A percentile compares a stretch with the other conserved stretches of the same genome.
Conservation (phyloP, 1,139 yeast genomes). For the Kluyveromyces sp. region DNA sequence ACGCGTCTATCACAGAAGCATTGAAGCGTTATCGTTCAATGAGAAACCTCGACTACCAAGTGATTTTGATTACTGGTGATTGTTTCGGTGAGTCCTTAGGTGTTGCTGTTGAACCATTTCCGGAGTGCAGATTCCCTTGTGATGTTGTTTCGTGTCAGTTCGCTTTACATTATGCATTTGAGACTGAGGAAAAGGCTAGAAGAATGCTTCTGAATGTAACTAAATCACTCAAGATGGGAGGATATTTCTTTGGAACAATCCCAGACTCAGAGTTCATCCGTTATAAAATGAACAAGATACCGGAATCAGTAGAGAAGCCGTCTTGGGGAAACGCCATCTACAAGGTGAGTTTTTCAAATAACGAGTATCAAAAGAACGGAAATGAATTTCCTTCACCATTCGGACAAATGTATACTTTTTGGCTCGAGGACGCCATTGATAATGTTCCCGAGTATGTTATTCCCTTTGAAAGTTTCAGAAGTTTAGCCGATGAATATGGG, state of each 20-base stretch:
- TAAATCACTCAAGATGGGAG: slow-evolving; percentile 69
- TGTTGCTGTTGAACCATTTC: slow-evolving; percentile 60
- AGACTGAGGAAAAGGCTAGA: slow-evolving; percentile 72
- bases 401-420: slow-evolving; percentile 80
- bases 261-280: slow-evolving; percentile 85
- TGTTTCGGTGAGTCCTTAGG: slow-evolving; percentile 70
- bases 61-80: slow-evolving; percentile 84
- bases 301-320: slow-evolving; percentile 43
- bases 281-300: slow-evolving; percentile 48
- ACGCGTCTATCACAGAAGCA: slow-evolving; percentile 81
- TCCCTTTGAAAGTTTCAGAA: slow-evolving; percentile 82
- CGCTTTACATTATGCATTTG: slow-evolving; percentile 91
- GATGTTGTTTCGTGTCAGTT: slow-evolving; percentile 87
- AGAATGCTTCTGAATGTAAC: slow-evolving; percentile 69
- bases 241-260: slow-evolving; percentile 84
- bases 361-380: slow-evolving; percentile 53
- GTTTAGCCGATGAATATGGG: slow-evolving; percentile 78
- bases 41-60: slow-evolving; percentile 55
- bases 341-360: slow-evolving; percentile 67
- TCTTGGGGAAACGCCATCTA: slow-evolving; percentile 81
- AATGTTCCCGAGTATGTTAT: slow-evolving; percentile 97
- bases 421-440: slow-evolving; percentile 86
- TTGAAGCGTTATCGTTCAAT: slow-evolving; percentile 58
- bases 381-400: slow-evolving; percentile 68
- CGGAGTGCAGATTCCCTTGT: slow-evolving; percentile 70